A percentile compares a stretch with the other conserved stretches of the same genome.
Evolutionary conservation across 2,329 filamentous ascomycete genomes (phyloP).

Genomic region (Pleoardoris graminearum): DNA sequence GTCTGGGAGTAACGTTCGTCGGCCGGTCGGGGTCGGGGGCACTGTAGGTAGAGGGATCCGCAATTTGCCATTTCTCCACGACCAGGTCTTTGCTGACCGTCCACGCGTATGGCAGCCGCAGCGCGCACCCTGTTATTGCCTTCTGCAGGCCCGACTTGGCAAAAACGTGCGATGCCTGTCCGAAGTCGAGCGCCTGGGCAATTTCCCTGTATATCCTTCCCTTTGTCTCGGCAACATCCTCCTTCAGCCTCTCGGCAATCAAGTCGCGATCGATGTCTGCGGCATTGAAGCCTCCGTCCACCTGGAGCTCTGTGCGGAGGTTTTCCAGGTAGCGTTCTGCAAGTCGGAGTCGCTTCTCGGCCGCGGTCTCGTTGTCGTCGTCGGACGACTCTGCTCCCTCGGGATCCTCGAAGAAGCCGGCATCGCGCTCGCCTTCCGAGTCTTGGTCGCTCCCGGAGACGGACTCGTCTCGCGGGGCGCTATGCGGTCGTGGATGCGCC

Average conservation of each 20-base stretch:
- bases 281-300: constrained; percentile 87
- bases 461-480: constrained; percentile 68
- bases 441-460: constrained; percentile 78
- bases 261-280: constrained; percentile 90
- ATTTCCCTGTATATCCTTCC: constrained; percentile 85
- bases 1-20: constrained; percentile 57
- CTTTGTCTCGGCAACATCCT: constrained; percentile 90
- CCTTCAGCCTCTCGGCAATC: constrained; percentile 80
- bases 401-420: constrained; percentile 39
- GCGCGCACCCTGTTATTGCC: constrained; percentile 76
- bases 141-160: constrained; percentile 80
- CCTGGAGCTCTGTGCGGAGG: constrained; percentile 71
- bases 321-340: constrained; percentile 94
- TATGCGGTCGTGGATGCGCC: constrained; percentile 50
- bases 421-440: constrained; percentile 64
- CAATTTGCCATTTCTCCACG: constrained; percentile 87
- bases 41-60: constrained; percentile 52
- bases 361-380: constrained; percentile 84
- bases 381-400: constrained; percentile 62
- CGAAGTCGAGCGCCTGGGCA: constrained; percentile 72
- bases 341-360: constrained; percentile 81
- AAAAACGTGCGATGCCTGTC: constrained; percentile 66
- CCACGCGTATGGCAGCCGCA: constrained; percentile 80
- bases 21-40: constrained; percentile 24
- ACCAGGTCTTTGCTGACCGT: constrained; percentile 84